These are phyloP conservation scores for Zymoseptoria brevis DNA, from an alignment of 2,329 filamentous ascomycete species.

Conservation along the genomic window DNA sequence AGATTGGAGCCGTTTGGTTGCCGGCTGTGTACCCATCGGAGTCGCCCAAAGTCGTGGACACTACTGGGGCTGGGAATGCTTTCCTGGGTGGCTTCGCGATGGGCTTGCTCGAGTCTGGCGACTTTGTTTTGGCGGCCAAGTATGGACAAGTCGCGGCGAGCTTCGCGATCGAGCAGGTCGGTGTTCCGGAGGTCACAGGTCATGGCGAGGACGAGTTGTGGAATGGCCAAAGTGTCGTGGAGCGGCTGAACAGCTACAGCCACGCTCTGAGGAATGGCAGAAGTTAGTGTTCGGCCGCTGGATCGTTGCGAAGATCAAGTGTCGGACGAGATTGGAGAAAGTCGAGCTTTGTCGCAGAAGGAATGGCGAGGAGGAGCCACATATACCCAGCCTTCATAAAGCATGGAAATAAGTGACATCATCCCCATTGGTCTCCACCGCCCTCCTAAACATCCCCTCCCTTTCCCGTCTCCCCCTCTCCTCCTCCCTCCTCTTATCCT, in stretches of 20 bases:
- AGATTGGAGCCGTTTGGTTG: constrained; percentile 13
- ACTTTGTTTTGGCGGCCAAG: constrained; percentile 15
- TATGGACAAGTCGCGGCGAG: constrained; percentile 24
- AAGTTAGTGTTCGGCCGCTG: too few species aligned
- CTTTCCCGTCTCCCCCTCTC: not conserved
- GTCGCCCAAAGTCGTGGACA: constrained; percentile 17
- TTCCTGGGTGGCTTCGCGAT: constrained; percentile 25
- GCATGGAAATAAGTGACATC: not conserved
- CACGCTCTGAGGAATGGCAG: too few species aligned
- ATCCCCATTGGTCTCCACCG: not conserved
- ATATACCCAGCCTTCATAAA: not conserved
- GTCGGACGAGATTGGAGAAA: too few species aligned
- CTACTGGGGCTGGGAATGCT: constrained; percentile 25
- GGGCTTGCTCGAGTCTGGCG: constrained; percentile 17
- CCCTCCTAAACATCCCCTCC: not conserved
- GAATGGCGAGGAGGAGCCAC: too few species aligned
- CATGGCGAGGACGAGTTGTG: constrained; percentile 34
- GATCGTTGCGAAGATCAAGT: too few species aligned
- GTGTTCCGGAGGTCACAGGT: constrained; percentile 33
- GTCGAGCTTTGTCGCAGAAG: too few species aligned
- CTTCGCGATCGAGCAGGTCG: constrained; percentile 22
- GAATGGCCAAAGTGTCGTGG: constrained; percentile 38
- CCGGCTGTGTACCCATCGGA: constrained; percentile 15
- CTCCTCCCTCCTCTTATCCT: not conserved
- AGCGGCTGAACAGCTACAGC: constrained; percentile 29